Evolutionary conservation across 176 grass and related monocot species (phyloP), one percentile per base, ranked within the genome.

Genomic region (Cenchrus purpureus): DNA sequence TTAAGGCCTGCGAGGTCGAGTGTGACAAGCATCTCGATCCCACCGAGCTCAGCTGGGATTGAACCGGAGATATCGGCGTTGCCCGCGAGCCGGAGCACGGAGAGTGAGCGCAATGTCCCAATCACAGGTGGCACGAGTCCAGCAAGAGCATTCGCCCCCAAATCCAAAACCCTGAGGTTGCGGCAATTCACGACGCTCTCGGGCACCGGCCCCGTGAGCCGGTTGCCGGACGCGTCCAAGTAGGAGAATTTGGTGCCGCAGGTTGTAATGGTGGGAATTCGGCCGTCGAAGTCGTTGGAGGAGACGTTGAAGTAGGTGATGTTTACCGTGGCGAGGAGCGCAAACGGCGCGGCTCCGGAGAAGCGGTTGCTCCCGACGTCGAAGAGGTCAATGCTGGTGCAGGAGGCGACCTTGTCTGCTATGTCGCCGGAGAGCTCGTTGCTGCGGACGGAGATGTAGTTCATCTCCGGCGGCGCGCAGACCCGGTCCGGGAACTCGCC

Each of bases 301-400:
- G 97, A 99, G 71, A 95, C 91, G 75, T 99, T 94, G 86, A 99
- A 96, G 85, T 96, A 99, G 86, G 91, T 94, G 65, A 99, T 92
- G 78, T 99, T 99, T 46, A 81, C 83, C 60, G 89, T 68, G 54
- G 5, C 60, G 6, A 99, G 86, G 2, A 94, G 80, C 8, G 65
- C 48, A 46, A 96, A 96, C 0, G 97, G 97, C 19, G 89, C 76
- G 0, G 79, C 45, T 1, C 97, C 97, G 65, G 91, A 22, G 86
- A 99, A 99, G 0, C 59, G 65, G 85, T 99, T 99, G 88, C 86
- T 84, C 15, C 88, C 93, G 42, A 99, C 83, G 84, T 99, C 97
- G 82, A 99, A 84, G 70, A 99, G 91, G 73, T 91, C 82, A 57
- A 99, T 91, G 80, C 90, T 86, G 59, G 5, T 58, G 87, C 97